A percentile compares a stretch with the other conserved stretches of the same genome.
phyloP scores from a whole-genome alignment of 2,329 filamentous ascomycete species.

The Alternaria incomplexa region DNA sequence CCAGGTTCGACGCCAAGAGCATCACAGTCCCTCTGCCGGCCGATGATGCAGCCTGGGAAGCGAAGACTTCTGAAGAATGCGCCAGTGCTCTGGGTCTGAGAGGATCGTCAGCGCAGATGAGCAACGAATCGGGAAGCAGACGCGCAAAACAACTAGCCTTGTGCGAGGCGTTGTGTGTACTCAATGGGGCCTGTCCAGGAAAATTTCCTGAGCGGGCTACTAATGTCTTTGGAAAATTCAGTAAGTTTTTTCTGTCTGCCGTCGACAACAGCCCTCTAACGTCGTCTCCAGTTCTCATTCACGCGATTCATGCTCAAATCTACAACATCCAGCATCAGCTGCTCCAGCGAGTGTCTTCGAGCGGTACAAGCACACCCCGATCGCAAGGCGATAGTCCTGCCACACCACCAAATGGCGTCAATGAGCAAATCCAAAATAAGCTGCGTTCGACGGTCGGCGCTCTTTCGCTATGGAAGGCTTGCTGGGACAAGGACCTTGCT shows the following conservation, averaged over 20 bases:
- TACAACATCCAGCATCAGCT: conserved; percentile 58
- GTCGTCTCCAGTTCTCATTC: conserved; percentile 63
- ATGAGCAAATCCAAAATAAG: conserved; percentile 57
- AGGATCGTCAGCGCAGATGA: conserved; percentile 62
- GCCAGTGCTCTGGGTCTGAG: conserved; percentile 69
- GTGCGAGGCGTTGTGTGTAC: conserved; percentile 64
- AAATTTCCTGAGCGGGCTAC: conserved; percentile 69
- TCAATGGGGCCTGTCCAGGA: conserved; percentile 64
- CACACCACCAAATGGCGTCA: conserved; percentile 53
- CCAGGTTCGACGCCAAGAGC: conserved; percentile 69
- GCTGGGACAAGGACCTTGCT: conserved; percentile 73
- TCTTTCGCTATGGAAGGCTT: conserved; percentile 73
- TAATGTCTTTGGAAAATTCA: conserved; percentile 75
- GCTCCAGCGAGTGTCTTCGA: conserved; percentile 42
- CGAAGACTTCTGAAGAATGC: conserved; percentile 64
- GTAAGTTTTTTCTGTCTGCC: conserved; percentile 12
- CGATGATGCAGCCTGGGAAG: conserved; percentile 78
- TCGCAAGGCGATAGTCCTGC: conserved; percentile 58
- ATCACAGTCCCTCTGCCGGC: conserved; percentile 71
- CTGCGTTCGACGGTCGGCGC: conserved; percentile 58
- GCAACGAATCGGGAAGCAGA: conserved; percentile 68
- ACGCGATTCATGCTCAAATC: conserved; percentile 70
- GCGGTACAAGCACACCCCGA: conserved; percentile 62
- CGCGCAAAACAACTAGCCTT: conserved; percentile 70
- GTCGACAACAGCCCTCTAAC: conserved; percentile 10